Evolutionary conservation across 305 asterid genomes (phyloP).

Genomic region (Plantago coronopus): DNA sequence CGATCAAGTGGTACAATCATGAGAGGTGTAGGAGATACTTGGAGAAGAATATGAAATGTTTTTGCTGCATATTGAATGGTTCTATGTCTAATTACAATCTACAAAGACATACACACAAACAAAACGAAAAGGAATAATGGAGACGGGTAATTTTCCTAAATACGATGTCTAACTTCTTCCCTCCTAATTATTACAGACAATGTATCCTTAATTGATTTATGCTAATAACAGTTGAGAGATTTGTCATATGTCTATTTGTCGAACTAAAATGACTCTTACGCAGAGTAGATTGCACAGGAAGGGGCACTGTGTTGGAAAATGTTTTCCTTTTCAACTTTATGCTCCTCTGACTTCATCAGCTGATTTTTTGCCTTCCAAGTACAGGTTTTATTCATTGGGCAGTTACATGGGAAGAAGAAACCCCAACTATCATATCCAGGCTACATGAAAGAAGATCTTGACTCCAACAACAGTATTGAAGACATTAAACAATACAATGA

Average conservation of each 20-base stretch:
- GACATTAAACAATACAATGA: conserved; percentile 38
- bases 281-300: not conserved
- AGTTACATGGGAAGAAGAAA: conserved; percentile 66
- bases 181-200: too few species aligned
- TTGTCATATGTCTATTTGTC: too few species aligned
- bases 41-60: not conserved
- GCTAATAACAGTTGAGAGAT: too few species aligned
- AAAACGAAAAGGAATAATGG: too few species aligned
- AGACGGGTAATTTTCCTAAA: too few species aligned
- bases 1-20: not conserved
- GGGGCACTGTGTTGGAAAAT: too few species aligned
- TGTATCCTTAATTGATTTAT: too few species aligned
- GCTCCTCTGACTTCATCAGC: conserved; percentile 1
- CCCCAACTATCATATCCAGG: conserved; percentile 51
- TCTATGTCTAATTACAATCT: too few species aligned
- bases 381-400: conserved; percentile 84
- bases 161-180: too few species aligned
- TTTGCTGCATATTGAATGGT: not conserved
- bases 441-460: conserved; percentile 34
- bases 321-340: not conserved
- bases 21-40: not conserved
- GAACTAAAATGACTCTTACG: not conserved
- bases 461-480: conserved; percentile 34
- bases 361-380: conserved; percentile 21
- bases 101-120: too few species aligned